Evolutionary conservation across 208 protist species (phyloP).

Genomic region (Phytomonas sp.): DNA sequence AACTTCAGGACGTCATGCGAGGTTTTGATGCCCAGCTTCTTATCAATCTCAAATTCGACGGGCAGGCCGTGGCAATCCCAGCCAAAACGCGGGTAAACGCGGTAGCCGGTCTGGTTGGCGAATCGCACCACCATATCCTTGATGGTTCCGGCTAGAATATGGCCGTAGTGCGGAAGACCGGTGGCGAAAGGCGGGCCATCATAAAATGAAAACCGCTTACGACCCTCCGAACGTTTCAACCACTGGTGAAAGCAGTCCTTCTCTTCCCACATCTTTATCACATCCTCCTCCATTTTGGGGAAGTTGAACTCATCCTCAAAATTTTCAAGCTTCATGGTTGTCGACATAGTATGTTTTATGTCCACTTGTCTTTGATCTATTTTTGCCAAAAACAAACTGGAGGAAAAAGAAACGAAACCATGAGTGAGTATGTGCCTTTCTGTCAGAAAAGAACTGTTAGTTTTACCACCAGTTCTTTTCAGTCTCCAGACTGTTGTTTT

Average conservation of each 20-base stretch:
- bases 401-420: neutral
- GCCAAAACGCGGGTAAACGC: slow-evolving; percentile 98
- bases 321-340: slow-evolving; percentile 30
- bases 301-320: slow-evolving; percentile 87
- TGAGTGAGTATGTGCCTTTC: slow-evolving; percentile 51
- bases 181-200: slow-evolving; percentile 99
- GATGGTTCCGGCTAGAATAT: slow-evolving; percentile 99
- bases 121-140: slow-evolving; percentile 99
- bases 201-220: slow-evolving; percentile 93
- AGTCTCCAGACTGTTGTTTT: slow-evolving; percentile 9
- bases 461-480: slow-evolving; percentile 33
- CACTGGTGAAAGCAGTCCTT: slow-evolving; percentile 95
- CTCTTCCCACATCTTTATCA: slow-evolving; percentile 93
- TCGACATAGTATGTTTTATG: slow-evolving; percentile 8
- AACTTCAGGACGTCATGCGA: slow-evolving; percentile 94
- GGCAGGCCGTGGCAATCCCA: slow-evolving; percentile 99
- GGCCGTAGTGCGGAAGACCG: slow-evolving; percentile 99
- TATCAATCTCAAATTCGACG: slow-evolving; percentile 99
- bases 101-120: slow-evolving; percentile 95
- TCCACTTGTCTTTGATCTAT: neutral
- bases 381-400: neutral
- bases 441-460: slow-evolving; percentile 31
- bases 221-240: slow-evolving; percentile 90
- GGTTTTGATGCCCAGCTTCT: slow-evolving; percentile 89
- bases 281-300: slow-evolving; percentile 90